These are phyloP conservation scores for Salix koriyanagi DNA, from an alignment of 345 rosid species.

Conservation along the genomic window DNA sequence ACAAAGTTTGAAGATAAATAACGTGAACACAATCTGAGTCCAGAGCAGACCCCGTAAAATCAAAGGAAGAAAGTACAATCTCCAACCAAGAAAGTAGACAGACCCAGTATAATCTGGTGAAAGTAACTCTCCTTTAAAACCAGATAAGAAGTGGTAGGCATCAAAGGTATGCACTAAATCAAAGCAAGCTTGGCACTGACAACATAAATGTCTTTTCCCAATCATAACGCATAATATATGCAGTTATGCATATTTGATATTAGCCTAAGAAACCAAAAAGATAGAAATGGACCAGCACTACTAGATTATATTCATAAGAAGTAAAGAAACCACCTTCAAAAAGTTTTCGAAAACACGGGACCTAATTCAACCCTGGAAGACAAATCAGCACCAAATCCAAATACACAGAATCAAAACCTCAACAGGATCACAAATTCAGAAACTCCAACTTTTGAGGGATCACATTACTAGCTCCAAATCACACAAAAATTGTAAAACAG, in stretches of 20 bases:
- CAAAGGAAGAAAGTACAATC: background rate
- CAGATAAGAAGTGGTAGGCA: background rate
- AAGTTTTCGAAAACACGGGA: background rate
- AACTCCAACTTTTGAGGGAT: background rate
- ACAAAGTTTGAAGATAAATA: conserved; percentile 3
- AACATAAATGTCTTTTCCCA: background rate
- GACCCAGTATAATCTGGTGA: background rate
- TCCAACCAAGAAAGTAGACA: background rate
- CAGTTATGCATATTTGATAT: background rate
- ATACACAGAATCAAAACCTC: background rate
- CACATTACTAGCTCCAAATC: conserved; percentile 1
- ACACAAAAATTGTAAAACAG: background rate
- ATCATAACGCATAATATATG: conserved; percentile 3
- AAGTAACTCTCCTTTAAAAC: background rate
- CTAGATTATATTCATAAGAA: background rate
- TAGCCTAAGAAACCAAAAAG: background rate
- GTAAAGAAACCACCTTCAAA: background rate
- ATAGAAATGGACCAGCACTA: background rate
- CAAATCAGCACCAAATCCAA: background rate
- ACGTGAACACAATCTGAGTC: background rate
- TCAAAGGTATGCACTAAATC: background rate
- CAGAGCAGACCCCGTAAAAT: conserved; percentile 1
- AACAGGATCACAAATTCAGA: background rate
- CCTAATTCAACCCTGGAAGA: background rate
- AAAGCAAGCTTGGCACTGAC: background rate